Evolutionary conservation across 2,329 filamentous ascomycete genomes (phyloP), one percentile per base, ranked within the genome.

Genomic region (Tolypocladium inflatum): DNA sequence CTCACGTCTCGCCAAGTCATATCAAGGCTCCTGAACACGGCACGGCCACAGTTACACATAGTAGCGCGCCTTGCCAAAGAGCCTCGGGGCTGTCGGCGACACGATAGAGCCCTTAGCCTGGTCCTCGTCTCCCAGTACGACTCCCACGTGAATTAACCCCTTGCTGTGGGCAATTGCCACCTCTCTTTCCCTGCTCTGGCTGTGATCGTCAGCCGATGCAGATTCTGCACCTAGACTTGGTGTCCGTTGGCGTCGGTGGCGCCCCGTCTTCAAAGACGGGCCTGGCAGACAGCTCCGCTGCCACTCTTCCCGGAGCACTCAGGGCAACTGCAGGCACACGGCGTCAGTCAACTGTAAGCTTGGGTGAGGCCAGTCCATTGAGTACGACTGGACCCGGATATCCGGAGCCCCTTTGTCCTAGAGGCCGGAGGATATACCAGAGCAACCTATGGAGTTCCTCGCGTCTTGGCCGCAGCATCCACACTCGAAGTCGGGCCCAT

Each of bases 401-500:
- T 80, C 76, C 1, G 68, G 60, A 2, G 37, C 30, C 6, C 35
- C 52, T 10, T n/a, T 37, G 3, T 21, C 53, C 8, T 9, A 9
- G 4, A 51, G 10, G 48, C 39, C 9, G 60, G 61, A 30, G 63
- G 66, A 7, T 76, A 78, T 2, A 86, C 73, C 2, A 86, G 67
- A 7, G 80, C 80, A 19, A 86, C 79, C 66, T 87, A 86, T 0
- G 85, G 84, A 1, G 71, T 73, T 0, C 72, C 70, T 37, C 70
- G 63, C 1, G 65, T 63, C 2, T 60, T 56, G 2, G 26, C 6
- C 26, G 26, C 26, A 30, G 26, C 26, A 6, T 30, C 26, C 26
- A 30, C 26, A 30, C 26, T 30, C 26, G 26, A 30, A 30, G 26
- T 6, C 26, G 6, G 26, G 26, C 26, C 6, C 26, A 30, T 6